Evolutionary conservation across 2,329 filamentous ascomycete genomes (phyloP).

Genomic region (Blastomyces silverae): DNA sequence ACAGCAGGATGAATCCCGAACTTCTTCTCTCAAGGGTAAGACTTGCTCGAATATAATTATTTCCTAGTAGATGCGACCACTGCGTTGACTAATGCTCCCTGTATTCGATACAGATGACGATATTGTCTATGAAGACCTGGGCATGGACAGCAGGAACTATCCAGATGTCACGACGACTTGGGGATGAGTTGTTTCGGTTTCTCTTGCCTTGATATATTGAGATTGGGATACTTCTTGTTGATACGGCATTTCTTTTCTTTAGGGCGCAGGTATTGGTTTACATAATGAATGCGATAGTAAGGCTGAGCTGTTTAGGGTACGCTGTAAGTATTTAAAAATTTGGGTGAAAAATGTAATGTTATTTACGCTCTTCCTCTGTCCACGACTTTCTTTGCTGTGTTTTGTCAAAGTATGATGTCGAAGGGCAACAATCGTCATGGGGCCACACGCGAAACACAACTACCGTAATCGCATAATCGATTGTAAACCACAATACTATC

Average conservation of each 20-base stretch:
- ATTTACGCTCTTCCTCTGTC: no score
- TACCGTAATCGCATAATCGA: no score
- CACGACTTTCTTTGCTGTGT: no score
- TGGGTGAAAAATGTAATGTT: no score
- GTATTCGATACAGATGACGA: constrained; percentile 45
- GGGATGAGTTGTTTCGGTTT: constrained; percentile 27
- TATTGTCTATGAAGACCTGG: constrained; percentile 54
- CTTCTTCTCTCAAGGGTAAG: constrained; percentile 52
- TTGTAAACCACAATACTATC: no score
- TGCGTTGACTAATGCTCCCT: neutral
- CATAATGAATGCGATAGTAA: neutral
- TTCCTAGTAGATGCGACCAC: neutral
- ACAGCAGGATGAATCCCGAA: constrained; percentile 63
- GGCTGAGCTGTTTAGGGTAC: neutral
- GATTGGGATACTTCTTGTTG: neutral
- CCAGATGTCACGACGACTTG: constrained; percentile 57
- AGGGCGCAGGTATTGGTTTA: neutral
- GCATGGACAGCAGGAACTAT: constrained; percentile 57
- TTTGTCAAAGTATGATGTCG: no score
- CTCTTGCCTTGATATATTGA: neutral
- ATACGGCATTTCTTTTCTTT: neutral
- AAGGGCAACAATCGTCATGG: no score
- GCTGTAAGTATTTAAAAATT: neutral
- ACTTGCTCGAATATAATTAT: neutral
- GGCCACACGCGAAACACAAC: no score